Percentiles rank a stretch among this genome's conserved stretches.
These are phyloP conservation scores for Glonium stellatum DNA, from an alignment of 495 filamentous ascomycete genomes.

Conservation along the genomic window DNA sequence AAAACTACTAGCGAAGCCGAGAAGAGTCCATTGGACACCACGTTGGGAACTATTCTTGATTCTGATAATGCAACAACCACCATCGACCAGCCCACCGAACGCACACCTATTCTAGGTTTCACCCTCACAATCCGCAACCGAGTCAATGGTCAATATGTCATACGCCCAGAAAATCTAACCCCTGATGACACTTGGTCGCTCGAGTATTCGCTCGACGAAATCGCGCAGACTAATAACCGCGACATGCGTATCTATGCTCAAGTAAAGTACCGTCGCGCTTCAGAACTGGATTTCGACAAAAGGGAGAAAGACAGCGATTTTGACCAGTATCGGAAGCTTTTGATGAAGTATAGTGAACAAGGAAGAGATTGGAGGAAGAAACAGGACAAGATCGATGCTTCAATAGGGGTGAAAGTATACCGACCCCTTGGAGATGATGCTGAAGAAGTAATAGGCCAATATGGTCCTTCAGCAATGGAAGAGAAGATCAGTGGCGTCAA, in stretches of 20 bases:
- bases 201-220: slow-evolving; percentile 66
- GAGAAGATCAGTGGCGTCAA: neutral
- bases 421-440: slow-evolving; percentile 16
- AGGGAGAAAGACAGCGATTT: slow-evolving; percentile 34
- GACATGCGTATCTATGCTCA: slow-evolving; percentile 46
- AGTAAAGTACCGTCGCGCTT: slow-evolving; percentile 46
- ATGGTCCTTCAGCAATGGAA: neutral
- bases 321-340: slow-evolving; percentile 37
- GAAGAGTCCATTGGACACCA: too few species aligned
- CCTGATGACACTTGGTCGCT: slow-evolving; percentile 59
- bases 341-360: slow-evolving; percentile 40
- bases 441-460: slow-evolving; percentile 2
- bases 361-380: slow-evolving; percentile 46
- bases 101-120: slow-evolving; percentile 51
- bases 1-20: too few species aligned
- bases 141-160: slow-evolving; percentile 59
- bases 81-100: slow-evolving; percentile 6
- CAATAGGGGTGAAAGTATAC: slow-evolving; percentile 24
- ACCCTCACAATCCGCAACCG: slow-evolving; percentile 63
- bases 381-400: slow-evolving; percentile 44
- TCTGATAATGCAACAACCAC: neutral
- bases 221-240: slow-evolving; percentile 28
- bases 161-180: slow-evolving; percentile 49
- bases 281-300: slow-evolving; percentile 34
- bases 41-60: neutral